Percentiles rank a stretch among this genome's conserved stretches.
Conservation (phyloP, 1,284 basidiomycete genomes). For the Trichosporon sp. region DNA sequence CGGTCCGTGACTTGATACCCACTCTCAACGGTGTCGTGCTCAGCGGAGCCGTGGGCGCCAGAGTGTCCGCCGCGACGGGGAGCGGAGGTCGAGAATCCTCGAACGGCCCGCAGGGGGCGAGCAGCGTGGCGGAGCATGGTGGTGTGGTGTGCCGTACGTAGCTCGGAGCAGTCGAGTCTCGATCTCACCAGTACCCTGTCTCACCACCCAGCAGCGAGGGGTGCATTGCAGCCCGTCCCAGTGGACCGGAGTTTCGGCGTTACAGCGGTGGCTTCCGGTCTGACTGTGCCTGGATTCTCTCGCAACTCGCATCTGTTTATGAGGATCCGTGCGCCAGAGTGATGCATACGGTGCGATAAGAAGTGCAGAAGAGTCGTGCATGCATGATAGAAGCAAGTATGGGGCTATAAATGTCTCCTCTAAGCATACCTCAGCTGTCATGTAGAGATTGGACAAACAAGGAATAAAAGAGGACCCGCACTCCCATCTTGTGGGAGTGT, state of each 20-base stretch:
- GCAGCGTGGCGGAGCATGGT: slow-evolving; percentile 18
- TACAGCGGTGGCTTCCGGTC: not conserved
- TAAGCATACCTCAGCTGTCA: slow-evolving; percentile 39
- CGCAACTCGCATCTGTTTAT: not conserved
- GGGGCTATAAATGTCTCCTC: slow-evolving; percentile 29
- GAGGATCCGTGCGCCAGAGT: not conserved
- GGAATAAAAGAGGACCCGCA: slow-evolving; percentile 38
- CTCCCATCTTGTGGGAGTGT: not conserved
- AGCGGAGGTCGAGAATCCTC: slow-evolving; percentile 18
- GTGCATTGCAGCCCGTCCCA: not conserved
- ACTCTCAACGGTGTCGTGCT: slow-evolving; percentile 29
- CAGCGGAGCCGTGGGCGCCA: slow-evolving; percentile 9
- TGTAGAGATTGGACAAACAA: slow-evolving; percentile 16
- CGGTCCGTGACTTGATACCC: slow-evolving; percentile 13
- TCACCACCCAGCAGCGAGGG: not conserved
- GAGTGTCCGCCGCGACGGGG: slow-evolving; percentile 22
- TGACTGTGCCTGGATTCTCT: not conserved
- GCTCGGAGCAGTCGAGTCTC: not conserved
- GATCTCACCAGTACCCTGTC: not conserved
- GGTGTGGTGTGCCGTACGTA: not conserved
- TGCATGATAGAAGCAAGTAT: not conserved
- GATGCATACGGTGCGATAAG: not conserved
- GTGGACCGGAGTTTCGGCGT: slow-evolving; percentile 2
- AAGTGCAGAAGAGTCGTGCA: not conserved
- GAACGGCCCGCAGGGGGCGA: slow-evolving; percentile 8